These are phyloP conservation scores for Aspergillus ustus DNA, from an alignment of 2,329 filamentous ascomycete genomes.

Conservation along the genomic window DNA sequence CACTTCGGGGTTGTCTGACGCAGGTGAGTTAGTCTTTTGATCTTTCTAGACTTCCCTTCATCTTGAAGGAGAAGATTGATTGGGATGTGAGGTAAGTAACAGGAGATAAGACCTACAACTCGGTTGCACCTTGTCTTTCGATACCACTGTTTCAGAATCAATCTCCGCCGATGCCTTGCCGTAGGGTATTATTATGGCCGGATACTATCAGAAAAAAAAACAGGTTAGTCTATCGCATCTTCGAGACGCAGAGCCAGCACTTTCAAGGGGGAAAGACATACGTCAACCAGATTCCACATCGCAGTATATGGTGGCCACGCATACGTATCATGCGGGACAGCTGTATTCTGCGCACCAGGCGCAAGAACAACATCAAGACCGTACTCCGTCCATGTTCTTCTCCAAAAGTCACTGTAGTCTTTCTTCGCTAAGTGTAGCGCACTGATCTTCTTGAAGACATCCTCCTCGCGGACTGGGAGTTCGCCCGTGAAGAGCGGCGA, in stretches of 20 bases:
- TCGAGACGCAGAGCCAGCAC: slow-evolving; percentile 41
- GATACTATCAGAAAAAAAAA: slow-evolving; percentile 3
- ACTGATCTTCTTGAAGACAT: slow-evolving; percentile 6
- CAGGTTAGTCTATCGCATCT: slow-evolving; percentile 33
- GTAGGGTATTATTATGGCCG: slow-evolving; percentile 6
- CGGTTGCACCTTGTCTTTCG: slow-evolving; percentile 38
- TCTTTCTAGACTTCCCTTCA: not conserved
- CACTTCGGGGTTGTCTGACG: slow-evolving; percentile 46
- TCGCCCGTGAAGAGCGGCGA: slow-evolving; percentile 9
- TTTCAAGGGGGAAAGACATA: not conserved
- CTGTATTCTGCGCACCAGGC: slow-evolving; percentile 6
- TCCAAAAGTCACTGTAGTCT: not conserved
- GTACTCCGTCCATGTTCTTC: not conserved
- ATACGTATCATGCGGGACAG: slow-evolving; percentile 12
- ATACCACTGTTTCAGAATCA: slow-evolving; percentile 38
- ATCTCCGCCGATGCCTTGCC: slow-evolving; percentile 33
- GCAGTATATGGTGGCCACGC: slow-evolving; percentile 9
- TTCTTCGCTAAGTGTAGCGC: not conserved
- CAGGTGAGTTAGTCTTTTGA: slow-evolving; percentile 10
- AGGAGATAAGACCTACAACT: slow-evolving; percentile 26
- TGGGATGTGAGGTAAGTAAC: not conserved
- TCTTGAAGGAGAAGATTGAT: not conserved
- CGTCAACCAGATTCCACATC: slow-evolving; percentile 9
- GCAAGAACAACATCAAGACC: slow-evolving; percentile 3
- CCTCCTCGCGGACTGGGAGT: not conserved